Conservation (phyloP, 1,284 basidiomycete genomes). For the Puccinia polysora region DNA sequence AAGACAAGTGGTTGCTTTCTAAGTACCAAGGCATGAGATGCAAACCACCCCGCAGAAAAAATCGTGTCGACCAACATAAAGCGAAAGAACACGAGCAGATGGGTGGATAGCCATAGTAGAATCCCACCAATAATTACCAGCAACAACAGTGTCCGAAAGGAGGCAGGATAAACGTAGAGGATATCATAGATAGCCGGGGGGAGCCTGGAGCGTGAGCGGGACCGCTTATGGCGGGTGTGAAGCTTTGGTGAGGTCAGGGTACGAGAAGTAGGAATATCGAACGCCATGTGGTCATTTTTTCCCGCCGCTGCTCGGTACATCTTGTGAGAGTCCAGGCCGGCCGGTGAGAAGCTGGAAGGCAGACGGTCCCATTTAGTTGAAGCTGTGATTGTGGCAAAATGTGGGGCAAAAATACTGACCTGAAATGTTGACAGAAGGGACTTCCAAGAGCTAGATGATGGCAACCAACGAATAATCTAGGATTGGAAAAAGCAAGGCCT, state of each 20-base stretch:
- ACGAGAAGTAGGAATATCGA: constrained; percentile 19
- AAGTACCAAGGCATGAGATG: constrained; percentile 39
- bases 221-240: constrained; percentile 33
- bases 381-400: too few relatives aligned
- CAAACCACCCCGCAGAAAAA: constrained; percentile 36
- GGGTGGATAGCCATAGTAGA: constrained; percentile 35
- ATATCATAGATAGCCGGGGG: constrained; percentile 40
- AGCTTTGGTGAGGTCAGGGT: constrained; percentile 20
- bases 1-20: constrained; percentile 48
- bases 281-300: constrained; percentile 12
- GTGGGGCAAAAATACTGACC: too few relatives aligned
- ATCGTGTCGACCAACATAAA: constrained; percentile 34
- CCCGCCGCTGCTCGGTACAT: constrained; percentile 26
- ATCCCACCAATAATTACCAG: constrained; percentile 12
- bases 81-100: constrained; percentile 31
- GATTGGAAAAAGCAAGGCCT: too few relatives aligned
- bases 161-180: constrained; percentile 38
- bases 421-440: too few relatives aligned
- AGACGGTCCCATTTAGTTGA: background rate
- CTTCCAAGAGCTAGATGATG: too few relatives aligned
- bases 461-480: too few relatives aligned
- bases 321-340: background rate
- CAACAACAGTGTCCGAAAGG: constrained; percentile 32
- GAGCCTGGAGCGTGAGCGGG: constrained; percentile 29
- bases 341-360: background rate